Percentiles rank a stretch among this genome's conserved stretches.
These are phyloP conservation scores for Tilletia horrida DNA, from an alignment of 1,284 basidiomycete genomes.

Conservation along the genomic window DNA sequence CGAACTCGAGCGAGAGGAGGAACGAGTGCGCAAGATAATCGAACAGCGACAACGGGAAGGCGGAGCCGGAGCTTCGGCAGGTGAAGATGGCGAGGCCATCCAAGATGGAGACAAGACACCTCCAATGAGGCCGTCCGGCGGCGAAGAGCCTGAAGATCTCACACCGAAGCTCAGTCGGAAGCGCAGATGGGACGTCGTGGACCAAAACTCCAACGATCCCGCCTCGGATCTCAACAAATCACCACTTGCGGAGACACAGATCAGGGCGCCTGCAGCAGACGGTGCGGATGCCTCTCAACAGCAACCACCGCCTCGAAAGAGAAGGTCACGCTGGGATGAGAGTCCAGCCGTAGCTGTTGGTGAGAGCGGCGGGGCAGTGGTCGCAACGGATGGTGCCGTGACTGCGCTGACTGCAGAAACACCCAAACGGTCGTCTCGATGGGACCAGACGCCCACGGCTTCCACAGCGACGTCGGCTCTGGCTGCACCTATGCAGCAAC, in stretches of 20 bases:
- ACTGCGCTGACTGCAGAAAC: slow-evolving; percentile 63
- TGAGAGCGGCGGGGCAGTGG: neutral
- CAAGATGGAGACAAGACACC: slow-evolving; percentile 36
- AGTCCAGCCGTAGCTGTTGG: slow-evolving; percentile 68
- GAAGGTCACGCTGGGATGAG: slow-evolving; percentile 89
- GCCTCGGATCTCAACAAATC: neutral
- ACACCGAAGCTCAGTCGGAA: slow-evolving; percentile 69
- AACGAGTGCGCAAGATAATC: slow-evolving; percentile 75
- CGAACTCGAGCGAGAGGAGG: slow-evolving; percentile 88
- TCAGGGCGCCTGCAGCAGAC: neutral
- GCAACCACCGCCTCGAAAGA: slow-evolving; percentile 69
- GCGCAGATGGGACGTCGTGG: slow-evolving; percentile 78
- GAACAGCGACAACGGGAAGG: slow-evolving; percentile 78
- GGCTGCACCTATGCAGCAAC: too few relatives aligned
- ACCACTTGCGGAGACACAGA: neutral
- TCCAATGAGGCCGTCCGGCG: slow-evolving; percentile 32
- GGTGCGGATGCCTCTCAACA: slow-evolving; percentile 3
- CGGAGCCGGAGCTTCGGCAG: slow-evolving; percentile 33
- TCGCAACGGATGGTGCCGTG: slow-evolving; percentile 53
- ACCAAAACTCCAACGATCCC: neutral
- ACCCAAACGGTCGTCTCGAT: slow-evolving; percentile 69
- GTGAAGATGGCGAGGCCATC: slow-evolving; percentile 52
- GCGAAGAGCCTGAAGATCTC: slow-evolving; percentile 52
- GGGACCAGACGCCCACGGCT: slow-evolving; percentile 77
- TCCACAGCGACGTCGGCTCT: slow-evolving; percentile 25